Conservation (phyloP, 1,139 yeast genomes). For the Sugiyamaella sp. region DNA sequence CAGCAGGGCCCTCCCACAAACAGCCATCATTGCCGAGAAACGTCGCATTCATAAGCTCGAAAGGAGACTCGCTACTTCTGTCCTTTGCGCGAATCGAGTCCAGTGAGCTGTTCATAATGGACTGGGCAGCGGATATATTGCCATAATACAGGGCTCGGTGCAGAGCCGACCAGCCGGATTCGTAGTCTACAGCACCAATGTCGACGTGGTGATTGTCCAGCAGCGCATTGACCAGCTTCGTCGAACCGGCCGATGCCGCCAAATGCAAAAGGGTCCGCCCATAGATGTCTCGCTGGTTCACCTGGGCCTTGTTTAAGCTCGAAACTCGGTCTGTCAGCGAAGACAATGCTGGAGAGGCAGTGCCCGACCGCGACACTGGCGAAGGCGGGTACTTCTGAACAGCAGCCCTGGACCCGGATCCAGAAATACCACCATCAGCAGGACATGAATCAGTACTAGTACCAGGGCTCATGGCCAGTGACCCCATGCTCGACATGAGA, state of each 20-base stretch:
- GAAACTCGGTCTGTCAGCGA: slow-evolving; percentile 8
- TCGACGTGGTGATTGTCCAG: slow-evolving; percentile 55
- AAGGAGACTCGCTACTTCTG: slow-evolving; percentile 58
- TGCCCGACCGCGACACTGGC: slow-evolving; percentile 1
- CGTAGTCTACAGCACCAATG: slow-evolving; percentile 58
- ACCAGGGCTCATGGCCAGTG: too few relatives aligned
- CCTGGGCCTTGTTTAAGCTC: slow-evolving; percentile 30
- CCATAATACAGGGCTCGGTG: slow-evolving; percentile 70
- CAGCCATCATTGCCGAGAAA: slow-evolving; percentile 17
- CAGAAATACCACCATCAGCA: too few relatives aligned
- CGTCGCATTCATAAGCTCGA: slow-evolving; percentile 39
- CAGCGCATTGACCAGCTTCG: slow-evolving; percentile 40
- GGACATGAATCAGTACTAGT: neutral
- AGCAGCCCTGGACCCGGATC: neutral
- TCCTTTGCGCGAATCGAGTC: slow-evolving; percentile 63
- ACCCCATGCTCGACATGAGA: too few relatives aligned
- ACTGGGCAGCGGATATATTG: slow-evolving; percentile 58
- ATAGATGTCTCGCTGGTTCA: slow-evolving; percentile 63
- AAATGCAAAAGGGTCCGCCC: slow-evolving; percentile 73
- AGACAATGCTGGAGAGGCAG: slow-evolving; percentile 7
- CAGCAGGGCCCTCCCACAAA: slow-evolving; percentile 27
- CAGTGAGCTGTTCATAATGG: slow-evolving; percentile 47
- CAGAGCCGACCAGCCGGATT: slow-evolving; percentile 82
- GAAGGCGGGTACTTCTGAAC: neutral
- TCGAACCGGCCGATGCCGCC: slow-evolving; percentile 55